Percentiles rank a stretch among this genome's conserved stretches.
phyloP scores from a whole-genome alignment of 73 alveolate species.

The Paramecium tetraurelia region DNA sequence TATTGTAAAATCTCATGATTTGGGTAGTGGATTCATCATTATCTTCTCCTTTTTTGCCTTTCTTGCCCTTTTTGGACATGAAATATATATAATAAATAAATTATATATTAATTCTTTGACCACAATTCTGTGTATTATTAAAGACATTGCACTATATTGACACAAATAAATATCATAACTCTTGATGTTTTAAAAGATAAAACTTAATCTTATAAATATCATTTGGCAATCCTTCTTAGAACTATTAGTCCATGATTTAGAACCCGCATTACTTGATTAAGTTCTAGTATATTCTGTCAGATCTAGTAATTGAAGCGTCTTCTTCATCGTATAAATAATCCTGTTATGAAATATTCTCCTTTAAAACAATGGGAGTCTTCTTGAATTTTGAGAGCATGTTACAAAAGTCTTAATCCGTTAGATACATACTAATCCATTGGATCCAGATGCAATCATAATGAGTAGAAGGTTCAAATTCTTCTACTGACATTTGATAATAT shows the following conservation, averaged over 20 bases:
- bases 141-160: background rate
- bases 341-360: background rate
- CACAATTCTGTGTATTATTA: background rate
- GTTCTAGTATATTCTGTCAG: background rate
- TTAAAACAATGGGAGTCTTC: background rate
- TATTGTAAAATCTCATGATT: slow-evolving; percentile 24
- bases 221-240: background rate
- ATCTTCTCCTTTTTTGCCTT: slow-evolving; percentile 30
- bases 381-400: background rate
- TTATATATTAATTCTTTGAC: background rate
- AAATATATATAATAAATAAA: background rate
- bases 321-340: background rate
- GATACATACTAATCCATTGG: background rate
- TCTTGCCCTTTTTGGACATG: slow-evolving; percentile 55
- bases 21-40: slow-evolving; percentile 38
- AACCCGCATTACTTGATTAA: background rate
- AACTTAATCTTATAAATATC: background rate
- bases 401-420: background rate
- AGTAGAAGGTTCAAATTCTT: background rate
- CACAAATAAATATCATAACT: background rate
- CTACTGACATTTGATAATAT: background rate
- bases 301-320: background rate
- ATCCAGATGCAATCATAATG: background rate
- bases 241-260: background rate
- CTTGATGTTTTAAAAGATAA: background rate